phyloP scores from a whole-genome alignment of 2,329 filamentous ascomycete species.

The Pezicula carpinea region DNA sequence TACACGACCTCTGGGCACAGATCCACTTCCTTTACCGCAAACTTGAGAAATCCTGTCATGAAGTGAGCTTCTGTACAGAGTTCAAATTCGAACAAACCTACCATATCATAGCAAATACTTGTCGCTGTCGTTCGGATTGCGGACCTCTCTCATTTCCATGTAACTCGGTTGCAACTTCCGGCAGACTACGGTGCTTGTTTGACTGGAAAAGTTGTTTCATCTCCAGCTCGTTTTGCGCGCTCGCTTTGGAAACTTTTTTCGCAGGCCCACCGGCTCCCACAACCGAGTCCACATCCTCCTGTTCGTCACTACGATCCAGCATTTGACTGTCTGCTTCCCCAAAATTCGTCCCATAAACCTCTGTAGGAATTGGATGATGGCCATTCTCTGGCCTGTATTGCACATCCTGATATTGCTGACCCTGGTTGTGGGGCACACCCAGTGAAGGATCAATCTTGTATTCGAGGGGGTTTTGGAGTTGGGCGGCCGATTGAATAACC shows the following conservation, averaged over 20 bases:
- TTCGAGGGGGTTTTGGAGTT: constrained; percentile 46
- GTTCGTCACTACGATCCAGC: constrained; percentile 50
- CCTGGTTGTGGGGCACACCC: constrained; percentile 40
- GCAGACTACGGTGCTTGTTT: constrained; percentile 62
- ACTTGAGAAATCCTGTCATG: constrained; percentile 63
- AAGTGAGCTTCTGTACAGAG: neutral
- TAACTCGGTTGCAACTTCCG: constrained; percentile 70
- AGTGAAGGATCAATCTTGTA: constrained; percentile 47
- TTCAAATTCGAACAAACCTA: constrained; percentile 37
- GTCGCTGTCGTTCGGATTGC: constrained; percentile 76
- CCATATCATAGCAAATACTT: constrained; percentile 88
- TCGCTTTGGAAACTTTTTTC: constrained; percentile 60
- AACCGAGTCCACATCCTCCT: constrained; percentile 52
- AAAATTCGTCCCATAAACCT: constrained; percentile 51
- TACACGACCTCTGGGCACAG: constrained; percentile 86
- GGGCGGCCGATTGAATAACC: constrained; percentile 52
- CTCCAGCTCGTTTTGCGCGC: constrained; percentile 76
- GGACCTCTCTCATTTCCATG: constrained; percentile 76
- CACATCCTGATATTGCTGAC: constrained; percentile 39
- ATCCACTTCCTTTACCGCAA: constrained; percentile 72
- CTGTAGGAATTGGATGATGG: constrained; percentile 49
- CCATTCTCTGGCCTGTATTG: constrained; percentile 30
- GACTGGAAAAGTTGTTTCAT: constrained; percentile 70
- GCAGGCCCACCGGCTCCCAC: constrained; percentile 39
- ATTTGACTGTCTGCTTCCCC: constrained; percentile 55